Evolutionary conservation across 371 early-diverging fungal species (phyloP), one percentile per base, ranked within the genome.

Genomic region (Apophysomyces trapeziformis): DNA sequence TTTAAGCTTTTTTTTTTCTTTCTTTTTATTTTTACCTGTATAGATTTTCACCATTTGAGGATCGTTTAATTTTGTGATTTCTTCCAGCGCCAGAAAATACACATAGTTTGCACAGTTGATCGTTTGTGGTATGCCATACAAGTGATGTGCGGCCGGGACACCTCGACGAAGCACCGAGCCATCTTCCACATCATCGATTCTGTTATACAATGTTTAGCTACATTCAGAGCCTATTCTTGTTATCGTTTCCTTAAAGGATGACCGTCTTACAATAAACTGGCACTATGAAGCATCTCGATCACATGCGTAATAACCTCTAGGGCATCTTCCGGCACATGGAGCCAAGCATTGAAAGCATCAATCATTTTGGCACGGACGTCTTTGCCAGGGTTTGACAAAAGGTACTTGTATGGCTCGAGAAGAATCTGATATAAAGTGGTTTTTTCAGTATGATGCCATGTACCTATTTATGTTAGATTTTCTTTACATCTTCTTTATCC

Each of bases 21-120:
- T 26, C 32, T 26, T 26, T 26, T 26, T 26, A 2, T 26, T 26
- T 26, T 0, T 77, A 85, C 84, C 87, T 12, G 96, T 91, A 71
- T 93, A 97, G 56, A 96, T 91, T 4, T 83, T 69, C 6, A 96
- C 87, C 74, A 93, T 82, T 26, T 74, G 65, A 0, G 93, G 86
- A 12, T 89, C 87, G 13, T 87, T 75, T 58, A 99, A 76, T 65
- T 82, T 84, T 69, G 77, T 44, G 7, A 95, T 72, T 63, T 97
- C 92, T 38, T 90, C 77, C 13, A 97, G 76, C 0, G 98, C 97
- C 36, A 95, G 74, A 71, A 97, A 97, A 74, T 96, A 97, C 39
- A 96, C 94, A 67, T 93, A 97, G 68, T 97, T 97, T 26, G 96
- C 98, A 45, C 92, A 92, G 68, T 97, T 98, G 69, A 99, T 98